Conservation (phyloP, 352 stramenopile species). For the Chrysophaeum taylorii region DNA sequence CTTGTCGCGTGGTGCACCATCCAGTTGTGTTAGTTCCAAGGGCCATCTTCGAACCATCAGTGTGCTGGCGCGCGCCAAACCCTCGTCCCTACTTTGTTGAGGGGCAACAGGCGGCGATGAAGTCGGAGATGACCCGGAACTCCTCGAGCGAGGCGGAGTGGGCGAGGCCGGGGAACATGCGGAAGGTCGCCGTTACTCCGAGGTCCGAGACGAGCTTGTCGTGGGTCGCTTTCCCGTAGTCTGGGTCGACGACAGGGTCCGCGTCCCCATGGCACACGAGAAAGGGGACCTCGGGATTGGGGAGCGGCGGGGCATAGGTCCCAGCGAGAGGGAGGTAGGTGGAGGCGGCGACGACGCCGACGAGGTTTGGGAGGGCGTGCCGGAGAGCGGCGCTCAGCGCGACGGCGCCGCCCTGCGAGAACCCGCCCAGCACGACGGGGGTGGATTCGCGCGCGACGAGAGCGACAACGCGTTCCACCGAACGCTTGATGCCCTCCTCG, state of each 20-base stretch:
- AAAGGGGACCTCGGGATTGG: neutral
- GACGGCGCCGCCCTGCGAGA: slow-evolving; percentile 81
- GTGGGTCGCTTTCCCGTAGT: neutral
- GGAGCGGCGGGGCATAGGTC: neutral
- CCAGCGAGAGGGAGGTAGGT: neutral
- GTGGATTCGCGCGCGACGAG: slow-evolving; percentile 59
- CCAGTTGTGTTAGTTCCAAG: no score
- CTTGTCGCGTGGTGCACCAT: no score
- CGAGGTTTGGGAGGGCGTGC: neutral
- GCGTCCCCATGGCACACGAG: neutral
- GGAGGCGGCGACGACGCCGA: neutral
- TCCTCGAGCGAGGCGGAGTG: neutral
- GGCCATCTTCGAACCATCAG: no score
- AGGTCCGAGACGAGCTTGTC: neutral
- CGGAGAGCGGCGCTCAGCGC: slow-evolving; percentile 53
- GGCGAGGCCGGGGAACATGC: neutral
- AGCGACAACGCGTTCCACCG: slow-evolving; percentile 46
- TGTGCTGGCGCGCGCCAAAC: no score
- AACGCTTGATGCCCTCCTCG: slow-evolving; percentile 71
- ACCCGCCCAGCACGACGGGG: slow-evolving; percentile 82
- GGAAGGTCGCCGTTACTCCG: neutral
- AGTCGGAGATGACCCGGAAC: neutral
- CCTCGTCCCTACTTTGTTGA: no score
- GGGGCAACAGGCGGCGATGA: neutral
- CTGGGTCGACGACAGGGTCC: neutral